Evolutionary conservation across 192 early-diverging fungal genomes (phyloP), one percentile per base, ranked within the genome.

Genomic region (Rhizophagus sp.): DNA sequence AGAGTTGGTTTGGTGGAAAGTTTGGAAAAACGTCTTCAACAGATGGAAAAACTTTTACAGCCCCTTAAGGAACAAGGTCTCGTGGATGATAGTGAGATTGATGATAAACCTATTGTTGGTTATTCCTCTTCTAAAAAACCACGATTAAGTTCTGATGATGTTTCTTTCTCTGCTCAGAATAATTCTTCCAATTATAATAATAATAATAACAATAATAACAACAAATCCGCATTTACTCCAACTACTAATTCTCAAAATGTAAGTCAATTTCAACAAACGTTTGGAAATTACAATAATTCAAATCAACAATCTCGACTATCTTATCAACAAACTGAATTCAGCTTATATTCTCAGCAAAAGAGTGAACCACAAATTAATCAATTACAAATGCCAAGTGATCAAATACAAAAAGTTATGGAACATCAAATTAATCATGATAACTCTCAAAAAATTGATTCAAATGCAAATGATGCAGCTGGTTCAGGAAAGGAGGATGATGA

Each of bases 1-100:
- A 91, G 95, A 17, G 91, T 90, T 49, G 93, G 94, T 3, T 93
- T 94, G 79, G 93, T 96, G 61, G 93, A 92, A 78, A 86, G 90
- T 4, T 82, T 96, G 11, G 94, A 96, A 80, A 90, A 91, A 57
- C 88, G 92, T 41, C 79, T 96, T 34, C 90, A 93, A 76, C 90
- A 92, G 68, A 93, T 96, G 92, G 94, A 96, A 80, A 86, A 89
- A 39, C 62, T 94, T 66, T 83, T 95, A 47, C 83, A 88, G 34
- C 87, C 78, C 2, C 67, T 79, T 5, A 82, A 80, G 34, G 71
- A 76, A 68, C 68, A 81, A 77, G 74, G 83, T 3, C 33, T 81
- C 1, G 72, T 79, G 8, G 71, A 63, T 67, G 83, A 78, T 3
- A 36, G 34, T 36, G 34, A 36, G 5, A 41, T 44, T 4, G 72